Base-by-base conservation (phyloP, 2,329 filamentous ascomycete genomes). In the Neonectria ditissima region DNA sequence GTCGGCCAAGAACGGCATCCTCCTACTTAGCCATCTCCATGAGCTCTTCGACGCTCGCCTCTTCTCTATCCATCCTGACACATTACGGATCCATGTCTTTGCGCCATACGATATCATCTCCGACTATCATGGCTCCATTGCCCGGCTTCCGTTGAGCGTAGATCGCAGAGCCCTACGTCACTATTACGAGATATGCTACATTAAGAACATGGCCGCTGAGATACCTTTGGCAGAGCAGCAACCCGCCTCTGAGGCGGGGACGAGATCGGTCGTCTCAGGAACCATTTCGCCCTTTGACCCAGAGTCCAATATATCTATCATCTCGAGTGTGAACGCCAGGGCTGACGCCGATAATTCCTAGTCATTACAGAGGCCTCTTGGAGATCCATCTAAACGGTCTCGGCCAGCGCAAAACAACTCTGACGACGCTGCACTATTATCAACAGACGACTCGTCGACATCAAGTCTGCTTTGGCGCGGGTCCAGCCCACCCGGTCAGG, bases 1-100 rank as follows among this genome's bases (percentile, higher is more conserved):
- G 62, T 44, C 47, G 3, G 2, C 18, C 3, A 9, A 22, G 1
- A 69, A 73, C 44, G 66, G 68, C 11, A 50, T 73, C 4, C 55
- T 71, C 1, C 18, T 74, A 5, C 32, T 66, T 2, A 69, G 37
- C 22, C 66, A 72, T 51, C 57, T 73, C 2, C 68, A 70, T 26
- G 58, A 72, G 37, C 55, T 65, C 2, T 71, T 72, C 14, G 67
- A 71, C 28, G 57, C 60, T 0, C 56, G 72, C 0, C 53, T 71
- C 0, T 65, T 73, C 14, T 73, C 73, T 1, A 73, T 75, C 4
- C 66, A 75, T 50, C 73, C 69, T 1, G 48, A 63, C 1, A 71
- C 72, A 0, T 16, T 59, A 1, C 61, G 39, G 7, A 62, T 74
- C 2, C 69, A 69, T 8, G 28, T 24, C 0, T 65, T 67, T 10